Evolutionary conservation across 805 yeast genomes (phyloP), one percentile per base, ranked within the genome.

Genomic region (Kodamaea laetipori): DNA sequence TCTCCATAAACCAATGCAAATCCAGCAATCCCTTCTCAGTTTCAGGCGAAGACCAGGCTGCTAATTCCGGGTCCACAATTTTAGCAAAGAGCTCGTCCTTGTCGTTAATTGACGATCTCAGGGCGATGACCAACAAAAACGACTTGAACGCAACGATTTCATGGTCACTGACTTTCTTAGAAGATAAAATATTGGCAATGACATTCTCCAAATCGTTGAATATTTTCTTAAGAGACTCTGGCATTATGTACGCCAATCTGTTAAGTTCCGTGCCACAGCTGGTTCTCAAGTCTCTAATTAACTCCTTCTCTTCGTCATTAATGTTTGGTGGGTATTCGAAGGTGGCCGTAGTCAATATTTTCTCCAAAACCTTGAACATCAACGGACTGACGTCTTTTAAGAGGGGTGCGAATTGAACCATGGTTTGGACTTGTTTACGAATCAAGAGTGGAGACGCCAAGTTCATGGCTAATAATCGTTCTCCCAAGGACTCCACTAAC

Each of bases 1-100:
- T 77, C 64, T 90, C 98, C 98, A 94, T 92, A 55, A 94, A 94
- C 98, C 98, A 94, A 48, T 89, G 96, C 35, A 95, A 73, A 58
- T 92, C 95, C 57, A 83, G 71, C 21, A 94, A 69, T 0, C 97
- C 97, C 57, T 89, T 89, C 49, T 88, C 90, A 0, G 97, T 92
- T 8, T 80, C 82, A 15, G 90, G 92, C 36, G 90, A 90, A 0
- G 92, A 83, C 99, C 99, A 94, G 0, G 96, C 90, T 9, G 77
- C 67, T 38, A 95, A 70, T 51, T 94, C 97, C 0, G 97, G 96
- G 60, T 94, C 99, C 1, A 95, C 99, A 45, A 95, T 86, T 35
- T 81, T 76, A 15, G 88, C 77, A 63, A 94, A 95, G 47, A 90
- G 71, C 51, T 83, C 94, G 38, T 78, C 81, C 59, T 87, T 87